Evolutionary conservation across 208 protist species (phyloP), one percentile per base, ranked within the genome.

Genomic region (Wallacemonas sp.): DNA sequence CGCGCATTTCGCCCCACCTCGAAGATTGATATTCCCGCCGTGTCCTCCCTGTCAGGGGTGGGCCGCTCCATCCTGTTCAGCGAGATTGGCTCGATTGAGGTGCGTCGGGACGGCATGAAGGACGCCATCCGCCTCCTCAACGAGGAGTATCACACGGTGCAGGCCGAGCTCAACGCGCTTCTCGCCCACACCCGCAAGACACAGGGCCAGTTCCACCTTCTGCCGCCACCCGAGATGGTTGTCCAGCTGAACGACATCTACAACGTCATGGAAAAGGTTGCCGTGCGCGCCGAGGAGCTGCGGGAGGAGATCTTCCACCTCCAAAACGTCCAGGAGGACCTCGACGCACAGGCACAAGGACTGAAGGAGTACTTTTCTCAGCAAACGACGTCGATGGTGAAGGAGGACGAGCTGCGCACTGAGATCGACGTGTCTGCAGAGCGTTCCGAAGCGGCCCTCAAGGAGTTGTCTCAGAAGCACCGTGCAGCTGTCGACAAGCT

Each of bases 231-330:
- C 0, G 91, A 93, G 65, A 93, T 96, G 87, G 81, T 93, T 23
- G 57, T 44, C 26, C 84, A 92, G 70, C 76, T 96, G 77, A 93
- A 93, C 66, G 84, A 93, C 57, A 77, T 96, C 25, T 96, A 93
- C 74, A 72, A 48, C 44, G 79, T 92, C 4, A 82, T 91, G 80
- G 87, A 96, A 57, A 79, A 84, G 67, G 79, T 96, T 31, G 91
- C 84, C 0, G 38, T 82, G 18, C 82, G 81, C 3, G 79, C 82
- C 11, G 76, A 90, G 50, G 81, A 86, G 25, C 61, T 92, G 10
- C 70, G 74, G 28, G 81, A 61, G 14, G 86, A 93, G 22, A 32
- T 95, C 63, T 72, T 75, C 50, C 63, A 74, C 14, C 70, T 91
- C 54, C 73, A 73, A 20, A 61, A 70, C 14, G 57, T 74, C 28